Evolutionary conservation across 257 asterid species (phyloP).

Genomic region (Avicennia marina): DNA sequence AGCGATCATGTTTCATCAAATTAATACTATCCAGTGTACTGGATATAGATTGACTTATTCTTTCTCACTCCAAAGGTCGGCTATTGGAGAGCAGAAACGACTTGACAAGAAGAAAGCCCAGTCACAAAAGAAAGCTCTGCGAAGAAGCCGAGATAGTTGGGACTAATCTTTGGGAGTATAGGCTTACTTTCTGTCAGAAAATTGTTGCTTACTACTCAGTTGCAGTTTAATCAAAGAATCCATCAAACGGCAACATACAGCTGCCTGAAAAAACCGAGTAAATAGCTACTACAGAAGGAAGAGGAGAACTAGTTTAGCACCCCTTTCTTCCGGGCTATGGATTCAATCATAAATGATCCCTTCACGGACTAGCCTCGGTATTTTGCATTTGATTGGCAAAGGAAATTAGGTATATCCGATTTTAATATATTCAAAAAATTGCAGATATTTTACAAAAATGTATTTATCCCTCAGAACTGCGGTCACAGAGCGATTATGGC

Average conservation of each 20-base stretch:
- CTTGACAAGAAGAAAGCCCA: slow-evolving; percentile 63
- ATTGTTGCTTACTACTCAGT: slow-evolving; percentile 6
- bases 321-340: not conserved
- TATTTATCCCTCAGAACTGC: not conserved
- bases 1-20: not conserved
- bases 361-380: not conserved
- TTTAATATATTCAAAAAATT: not conserved
- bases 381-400: not conserved
- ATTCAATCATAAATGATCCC: not conserved
- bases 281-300: slow-evolving; percentile 21
- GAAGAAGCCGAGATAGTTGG: slow-evolving; percentile 67
- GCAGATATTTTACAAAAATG: too few relatives aligned
- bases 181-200: not conserved
- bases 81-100: slow-evolving; percentile 63
- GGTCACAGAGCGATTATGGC: too few relatives aligned
- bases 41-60: not conserved
- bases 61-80: slow-evolving; percentile 48
- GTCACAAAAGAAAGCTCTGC: slow-evolving; percentile 57
- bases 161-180: slow-evolving; percentile 30
- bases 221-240: not conserved
- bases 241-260: not conserved
- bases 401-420: not conserved
- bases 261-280: slow-evolving; percentile 6
- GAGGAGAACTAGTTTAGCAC: not conserved
- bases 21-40: not conserved